Percentiles rank a stretch among this genome's conserved stretches.
Evolutionary conservation across 2,329 filamentous ascomycete genomes (phyloP).

Genomic region (Biscogniauxia marginata): DNA sequence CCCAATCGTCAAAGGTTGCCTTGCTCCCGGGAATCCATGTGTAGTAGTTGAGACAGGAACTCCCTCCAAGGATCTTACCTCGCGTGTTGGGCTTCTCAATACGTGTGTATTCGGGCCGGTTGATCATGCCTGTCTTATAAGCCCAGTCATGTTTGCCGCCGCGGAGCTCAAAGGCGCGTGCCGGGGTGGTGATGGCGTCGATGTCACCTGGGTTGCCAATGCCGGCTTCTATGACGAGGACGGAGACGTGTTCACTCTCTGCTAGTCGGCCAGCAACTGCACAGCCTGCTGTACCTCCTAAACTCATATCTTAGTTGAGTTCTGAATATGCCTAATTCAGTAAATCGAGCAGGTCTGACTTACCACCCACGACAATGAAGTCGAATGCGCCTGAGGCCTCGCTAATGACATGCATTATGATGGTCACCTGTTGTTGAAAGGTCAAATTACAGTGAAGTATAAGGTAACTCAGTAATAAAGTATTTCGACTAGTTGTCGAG

Average conservation of each 20-base stretch:
- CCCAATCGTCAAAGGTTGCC: constrained; percentile 64
- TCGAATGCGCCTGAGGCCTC: constrained; percentile 29
- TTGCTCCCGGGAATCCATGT: constrained; percentile 61
- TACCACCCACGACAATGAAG: constrained; percentile 25
- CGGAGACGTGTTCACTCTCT: constrained; percentile 45
- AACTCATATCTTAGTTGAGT: constrained; percentile 12
- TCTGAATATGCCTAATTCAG: neutral
- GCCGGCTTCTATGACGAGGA: constrained; percentile 50
- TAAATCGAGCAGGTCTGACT: constrained; percentile 1
- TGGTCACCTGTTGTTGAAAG: no score
- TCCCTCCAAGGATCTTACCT: constrained; percentile 59
- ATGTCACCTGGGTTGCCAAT: constrained; percentile 47
- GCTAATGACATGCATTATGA: neutral
- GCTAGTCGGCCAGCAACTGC: constrained; percentile 51
- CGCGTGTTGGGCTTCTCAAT: constrained; percentile 64
- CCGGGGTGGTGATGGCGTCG: constrained; percentile 52
- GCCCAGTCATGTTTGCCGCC: constrained; percentile 57
- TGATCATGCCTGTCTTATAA: constrained; percentile 62
- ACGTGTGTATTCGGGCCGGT: constrained; percentile 57
- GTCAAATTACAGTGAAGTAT: neutral
- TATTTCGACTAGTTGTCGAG: no score
- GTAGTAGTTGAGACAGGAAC: constrained; percentile 60
- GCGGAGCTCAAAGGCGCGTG: constrained; percentile 51
- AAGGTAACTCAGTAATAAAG: no score
- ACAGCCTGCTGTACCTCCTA: constrained; percentile 46